Percentiles rank a stretch among this genome's conserved stretches.
Conservation (phyloP, 2,329 filamentous ascomycete genomes). For the Aspergillus texensis region DNA sequence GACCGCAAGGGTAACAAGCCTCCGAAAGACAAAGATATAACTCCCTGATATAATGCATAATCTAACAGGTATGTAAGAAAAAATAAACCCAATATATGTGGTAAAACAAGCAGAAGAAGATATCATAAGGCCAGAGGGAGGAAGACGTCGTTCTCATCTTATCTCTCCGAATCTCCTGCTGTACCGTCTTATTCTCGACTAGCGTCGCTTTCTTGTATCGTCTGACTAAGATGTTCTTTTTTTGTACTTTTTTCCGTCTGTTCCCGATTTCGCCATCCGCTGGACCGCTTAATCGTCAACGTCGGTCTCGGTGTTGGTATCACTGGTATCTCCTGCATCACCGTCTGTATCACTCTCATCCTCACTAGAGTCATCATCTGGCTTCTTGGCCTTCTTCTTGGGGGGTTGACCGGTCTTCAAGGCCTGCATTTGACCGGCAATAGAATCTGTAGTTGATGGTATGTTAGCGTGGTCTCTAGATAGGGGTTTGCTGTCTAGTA, state of each 20-base stretch:
- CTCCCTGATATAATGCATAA: conserved; percentile 23
- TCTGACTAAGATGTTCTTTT: neutral
- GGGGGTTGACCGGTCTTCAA: conserved; percentile 69
- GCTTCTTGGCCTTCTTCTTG: conserved; percentile 61
- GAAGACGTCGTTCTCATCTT: neutral
- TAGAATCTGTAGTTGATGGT: conserved; percentile 63
- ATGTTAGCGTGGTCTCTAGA: conserved; percentile 17
- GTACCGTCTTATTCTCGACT: neutral
- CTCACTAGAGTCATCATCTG: conserved; percentile 63
- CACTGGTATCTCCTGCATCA: conserved; percentile 58
- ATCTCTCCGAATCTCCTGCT: neutral
- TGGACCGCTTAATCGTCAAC: conserved; percentile 63
- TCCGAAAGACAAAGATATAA: conserved; percentile 10
- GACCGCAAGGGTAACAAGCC: neutral
- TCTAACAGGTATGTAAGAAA: conserved; percentile 14
- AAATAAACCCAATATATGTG: neutral
- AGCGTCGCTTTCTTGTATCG: neutral
- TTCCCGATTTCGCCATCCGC: neutral
- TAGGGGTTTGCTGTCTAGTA: conserved; percentile 15
- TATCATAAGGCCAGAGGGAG: neutral
- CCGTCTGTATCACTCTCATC: conserved; percentile 67
- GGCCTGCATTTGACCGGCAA: conserved; percentile 87
- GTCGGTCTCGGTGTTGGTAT: conserved; percentile 72
- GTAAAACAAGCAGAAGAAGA: neutral
- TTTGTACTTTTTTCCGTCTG: conserved; percentile 5